A percentile compares a stretch with the other conserved stretches of the same genome.
Conservation (phyloP, 371 early-diverging fungal species). For the Nosema bombycis region DNA sequence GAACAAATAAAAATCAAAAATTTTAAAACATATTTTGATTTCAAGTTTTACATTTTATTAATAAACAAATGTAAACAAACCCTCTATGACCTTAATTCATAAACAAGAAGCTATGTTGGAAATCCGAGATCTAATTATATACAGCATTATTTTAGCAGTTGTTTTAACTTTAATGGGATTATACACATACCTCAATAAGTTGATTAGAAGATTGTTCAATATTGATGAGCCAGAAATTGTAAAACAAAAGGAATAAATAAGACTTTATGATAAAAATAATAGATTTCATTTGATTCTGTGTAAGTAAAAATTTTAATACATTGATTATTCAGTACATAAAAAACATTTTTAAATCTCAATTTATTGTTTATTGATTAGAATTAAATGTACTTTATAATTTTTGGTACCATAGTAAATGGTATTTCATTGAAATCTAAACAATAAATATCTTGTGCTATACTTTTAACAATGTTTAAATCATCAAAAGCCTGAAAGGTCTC, state of each 20-base stretch:
- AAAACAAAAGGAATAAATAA: background rate
- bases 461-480: conserved; percentile 6
- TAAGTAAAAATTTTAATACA: no score
- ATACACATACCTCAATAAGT: background rate
- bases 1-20: no score
- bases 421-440: conserved; percentile 21
- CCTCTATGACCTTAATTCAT: background rate
- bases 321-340: no score
- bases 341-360: conserved; percentile 12
- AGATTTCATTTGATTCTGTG: no score
- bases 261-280: no score
- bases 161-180: background rate
- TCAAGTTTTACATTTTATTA: no score
- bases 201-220: background rate
- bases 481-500: conserved; percentile 26
- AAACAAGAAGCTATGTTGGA: background rate
- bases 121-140: background rate
- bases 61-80: background rate
- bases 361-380: background rate
- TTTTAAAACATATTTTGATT: no score
- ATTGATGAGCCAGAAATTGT: background rate
- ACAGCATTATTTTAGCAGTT: background rate
- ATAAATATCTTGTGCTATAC: conserved; percentile 20
- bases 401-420: conserved; percentile 17
- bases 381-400: conserved; percentile 24